phyloP scores from a whole-genome alignment of 306 rosid species.

The Arachis stenosperma region DNA sequence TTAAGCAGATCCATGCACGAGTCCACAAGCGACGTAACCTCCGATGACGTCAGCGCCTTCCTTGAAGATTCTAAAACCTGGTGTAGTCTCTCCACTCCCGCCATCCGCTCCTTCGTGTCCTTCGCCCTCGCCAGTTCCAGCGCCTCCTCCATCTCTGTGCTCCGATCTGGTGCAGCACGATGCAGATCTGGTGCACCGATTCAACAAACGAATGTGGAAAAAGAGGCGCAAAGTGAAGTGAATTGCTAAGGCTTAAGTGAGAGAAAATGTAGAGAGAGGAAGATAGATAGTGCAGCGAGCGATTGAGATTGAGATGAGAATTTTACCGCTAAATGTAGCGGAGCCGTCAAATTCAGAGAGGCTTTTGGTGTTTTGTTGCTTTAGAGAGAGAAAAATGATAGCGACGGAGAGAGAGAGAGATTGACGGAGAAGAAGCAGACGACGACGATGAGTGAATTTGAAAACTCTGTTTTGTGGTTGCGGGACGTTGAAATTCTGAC shows the following conservation, averaged over 20 bases:
- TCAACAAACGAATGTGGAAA: background rate
- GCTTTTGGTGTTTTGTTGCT: constrained; percentile 2
- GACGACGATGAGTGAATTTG: background rate
- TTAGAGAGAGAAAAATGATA: constrained; percentile 17
- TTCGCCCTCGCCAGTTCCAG: constrained; percentile 95
- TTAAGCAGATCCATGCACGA: constrained; percentile 94
- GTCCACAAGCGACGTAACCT: constrained; percentile 82
- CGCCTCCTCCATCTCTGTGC: constrained; percentile 80
- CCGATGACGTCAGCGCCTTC: constrained; percentile 75
- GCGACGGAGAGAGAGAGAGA: constrained; percentile 12
- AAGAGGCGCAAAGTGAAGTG: background rate
- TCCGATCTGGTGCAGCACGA: constrained; percentile 36
- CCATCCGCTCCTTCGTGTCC: constrained; percentile 98
- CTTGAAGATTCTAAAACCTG: constrained; percentile 88
- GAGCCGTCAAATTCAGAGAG: constrained; percentile 39
- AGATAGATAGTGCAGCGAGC: background rate
- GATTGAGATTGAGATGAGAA: constrained; percentile 15
- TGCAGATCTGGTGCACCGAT: constrained; percentile 39
- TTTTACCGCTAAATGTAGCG: constrained; percentile 34
- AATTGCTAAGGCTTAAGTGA: background rate
- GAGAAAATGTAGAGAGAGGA: background rate
- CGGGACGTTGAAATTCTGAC: constrained; percentile 35
- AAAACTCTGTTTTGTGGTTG: constrained; percentile 30
- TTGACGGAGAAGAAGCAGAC: constrained; percentile 39
- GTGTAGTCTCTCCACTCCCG: constrained; percentile 95